Base-by-base conservation (phyloP, 2,329 filamentous ascomycete species). In the Lachnellula occidentalis region DNA sequence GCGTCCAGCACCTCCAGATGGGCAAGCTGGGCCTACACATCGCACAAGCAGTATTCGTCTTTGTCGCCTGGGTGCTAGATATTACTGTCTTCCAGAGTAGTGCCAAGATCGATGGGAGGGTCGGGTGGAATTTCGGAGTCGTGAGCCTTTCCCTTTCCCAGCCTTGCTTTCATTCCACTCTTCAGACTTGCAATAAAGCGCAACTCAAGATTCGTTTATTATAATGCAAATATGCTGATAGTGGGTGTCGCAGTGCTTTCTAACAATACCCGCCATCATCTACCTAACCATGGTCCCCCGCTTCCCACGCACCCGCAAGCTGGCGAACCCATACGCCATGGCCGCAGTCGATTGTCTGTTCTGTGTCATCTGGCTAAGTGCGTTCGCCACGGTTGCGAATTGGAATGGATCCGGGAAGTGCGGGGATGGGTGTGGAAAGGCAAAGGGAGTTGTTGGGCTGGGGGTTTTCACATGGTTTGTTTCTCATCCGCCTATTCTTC, bases 201-300 rank as follows among this genome's bases (percentile, higher is more conserved):
- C 21, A 5, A 24, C 24, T 17, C 21, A 43, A 15, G 19, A 51
- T 19, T 19, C 2, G 8, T 5, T n/a, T 2, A n/a, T 24, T 22
- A 15, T 27, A 45, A 22, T 37, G 42, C 15, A 11, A 22, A 45
- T 45, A 14, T 5, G 24, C 19, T 34, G 24, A 19, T 37, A 19
- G 27, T 48, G 55, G 59, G 59, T 49, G 27, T 31, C 6, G 51
- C 56, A 87, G 84, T 85, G 81, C 70, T 86, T 87, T 72, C 70
- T 87, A 34, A 78, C 79, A 15, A 73, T 85, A 46, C 82, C 82
- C 0, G 81, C 81, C 45, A 83, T 83, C 74, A 76, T 87, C 57
- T 88, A 82, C 70, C 75, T 86, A 48, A 76, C 80, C 62, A 81
- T 85, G 77, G 79, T 82, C 3, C 83, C 83, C 42, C 77, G 83